Percentiles rank a stretch among this genome's conserved stretches.
Evolutionary conservation across 2,329 filamentous ascomycete genomes (phyloP).

Genomic region (Gaeumannomyces tritici): DNA sequence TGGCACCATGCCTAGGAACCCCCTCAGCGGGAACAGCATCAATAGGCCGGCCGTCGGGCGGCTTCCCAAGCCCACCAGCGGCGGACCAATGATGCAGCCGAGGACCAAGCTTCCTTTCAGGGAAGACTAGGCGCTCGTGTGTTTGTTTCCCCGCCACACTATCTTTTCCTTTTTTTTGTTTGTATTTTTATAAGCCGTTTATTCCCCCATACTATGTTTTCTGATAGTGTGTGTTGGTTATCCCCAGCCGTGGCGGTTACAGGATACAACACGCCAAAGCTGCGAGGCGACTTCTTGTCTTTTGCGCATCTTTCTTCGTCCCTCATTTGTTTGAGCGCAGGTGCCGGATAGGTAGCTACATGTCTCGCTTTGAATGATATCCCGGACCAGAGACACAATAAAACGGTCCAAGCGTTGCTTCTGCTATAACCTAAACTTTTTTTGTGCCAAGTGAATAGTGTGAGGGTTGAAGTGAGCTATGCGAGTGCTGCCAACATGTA

Average conservation of each 20-base stretch:
- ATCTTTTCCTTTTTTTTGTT: background rate
- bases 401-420: background rate
- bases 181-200: too few species aligned
- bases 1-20: conserved; percentile 15
- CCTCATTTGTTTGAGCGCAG: background rate
- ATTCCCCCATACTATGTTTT: background rate
- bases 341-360: background rate
- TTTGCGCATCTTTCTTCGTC: background rate
- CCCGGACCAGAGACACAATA: conserved; percentile 5
- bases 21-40: background rate
- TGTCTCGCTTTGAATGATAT: conserved; percentile 2
- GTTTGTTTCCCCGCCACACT: background rate
- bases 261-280: background rate
- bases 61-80: background rate
- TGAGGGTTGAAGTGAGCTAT: too few species aligned
- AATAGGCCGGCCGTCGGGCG: background rate
- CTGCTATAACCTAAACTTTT: too few species aligned
- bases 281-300: background rate
- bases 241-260: background rate
- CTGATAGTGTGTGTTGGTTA: background rate
- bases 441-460: too few species aligned
- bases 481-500: too few species aligned
- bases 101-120: background rate
- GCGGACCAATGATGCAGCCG: conserved; percentile 3
- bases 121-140: background rate